Evolutionary conservation across 2,329 filamentous ascomycete genomes (phyloP), one percentile per base, ranked within the genome.

Genomic region (Parastagonospora nodorum): DNA sequence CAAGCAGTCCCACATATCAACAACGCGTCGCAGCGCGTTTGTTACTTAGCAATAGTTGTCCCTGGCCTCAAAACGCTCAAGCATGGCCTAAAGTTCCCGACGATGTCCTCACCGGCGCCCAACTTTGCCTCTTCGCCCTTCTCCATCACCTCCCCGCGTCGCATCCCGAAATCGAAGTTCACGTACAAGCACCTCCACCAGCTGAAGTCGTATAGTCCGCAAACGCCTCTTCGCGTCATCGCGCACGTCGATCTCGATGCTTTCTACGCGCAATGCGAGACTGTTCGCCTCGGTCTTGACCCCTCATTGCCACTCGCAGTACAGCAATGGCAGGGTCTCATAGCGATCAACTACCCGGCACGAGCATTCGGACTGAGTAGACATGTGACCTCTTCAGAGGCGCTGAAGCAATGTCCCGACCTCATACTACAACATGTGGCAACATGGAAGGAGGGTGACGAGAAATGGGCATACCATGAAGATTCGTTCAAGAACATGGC

Each of bases 221-320:
- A 85, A 8, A 91, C 85, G 43, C 93, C 93, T 1, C 80, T 99
- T 31, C 87, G 94, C 39, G 89, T 95, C 27, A 85, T 97, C 61
- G 90, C 91, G 6, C 92, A 97, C 72, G 86, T 97, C 57, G 94
- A 99, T 67, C 86, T 99, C 52, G 94, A 99, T 82, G 93, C 93
- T 33, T 99, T 99, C 75, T 99, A 99, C 73, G 79, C 78, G 3
- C 94, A 99, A 78, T 97, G 92, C 70, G 94, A 99, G 76, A 95
- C 92, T 83, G 86, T 96, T 8, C 86, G 94, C 7, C 81, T 97
- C 38, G 87, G 86, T 10, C 78, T 89, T 9, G 78, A 88, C 11
- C 86, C 90, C 54, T 84, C 91, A 50, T 83, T 86, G 58, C 94
- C 94, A 8, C 82, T 99, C 19, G 94, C 92, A 1, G 94, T 99